A percentile compares a stretch with the other conserved stretches of the same genome.
phyloP scores from a whole-genome alignment of 169 alveolate species.

The Plasmodium vinckei region DNA sequence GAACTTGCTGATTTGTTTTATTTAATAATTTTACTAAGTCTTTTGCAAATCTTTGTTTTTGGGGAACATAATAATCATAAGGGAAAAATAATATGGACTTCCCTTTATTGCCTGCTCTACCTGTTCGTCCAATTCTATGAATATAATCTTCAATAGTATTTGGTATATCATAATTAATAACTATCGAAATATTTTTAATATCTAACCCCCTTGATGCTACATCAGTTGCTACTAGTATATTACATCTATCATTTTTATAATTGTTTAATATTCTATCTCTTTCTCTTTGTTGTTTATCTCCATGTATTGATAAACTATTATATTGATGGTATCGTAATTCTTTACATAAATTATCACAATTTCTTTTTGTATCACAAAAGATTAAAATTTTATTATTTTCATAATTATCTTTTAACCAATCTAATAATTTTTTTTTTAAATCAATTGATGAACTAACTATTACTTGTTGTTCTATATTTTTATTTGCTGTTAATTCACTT shows the following conservation, averaged over 20 bases:
- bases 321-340: constrained; percentile 88
- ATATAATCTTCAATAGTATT: constrained; percentile 90
- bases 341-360: constrained; percentile 90
- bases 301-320: constrained; percentile 92
- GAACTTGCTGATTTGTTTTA: constrained; percentile 79
- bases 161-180: constrained; percentile 95
- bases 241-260: constrained; percentile 90
- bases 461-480: constrained; percentile 87
- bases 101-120: constrained; percentile 93
- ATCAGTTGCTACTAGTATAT: constrained; percentile 95
- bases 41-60: constrained; percentile 81
- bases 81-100: constrained; percentile 79
- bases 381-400: constrained; percentile 86
- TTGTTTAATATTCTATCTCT: constrained; percentile 86
- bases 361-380: constrained; percentile 87
- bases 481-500: constrained; percentile 89
- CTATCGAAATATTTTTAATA: constrained; percentile 92
- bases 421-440: constrained; percentile 78
- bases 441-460: constrained; percentile 83
- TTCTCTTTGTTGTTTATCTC: constrained; percentile 92
- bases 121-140: constrained; percentile 97
- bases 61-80: constrained; percentile 80
- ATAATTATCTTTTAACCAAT: constrained; percentile 78
- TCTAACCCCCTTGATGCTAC: constrained; percentile 97
- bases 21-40: constrained; percentile 77